These are phyloP conservation scores for Aureobasidium melanogenum DNA, from an alignment of 2,329 filamentous ascomycete genomes.

Conservation along the genomic window DNA sequence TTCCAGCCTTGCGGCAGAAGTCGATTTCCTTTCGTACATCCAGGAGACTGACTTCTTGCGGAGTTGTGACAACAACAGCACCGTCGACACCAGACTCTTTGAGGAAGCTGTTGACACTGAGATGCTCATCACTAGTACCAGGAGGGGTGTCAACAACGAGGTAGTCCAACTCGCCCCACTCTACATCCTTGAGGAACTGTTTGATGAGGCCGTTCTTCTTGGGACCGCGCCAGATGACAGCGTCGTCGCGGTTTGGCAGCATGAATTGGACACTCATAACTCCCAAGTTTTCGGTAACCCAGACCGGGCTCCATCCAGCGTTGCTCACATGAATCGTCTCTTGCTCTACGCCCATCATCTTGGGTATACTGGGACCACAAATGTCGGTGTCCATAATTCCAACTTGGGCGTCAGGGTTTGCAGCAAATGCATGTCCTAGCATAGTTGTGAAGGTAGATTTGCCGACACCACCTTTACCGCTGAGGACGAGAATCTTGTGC, in stretches of 20 bases:
- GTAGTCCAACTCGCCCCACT: constrained; percentile 93
- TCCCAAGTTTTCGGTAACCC: constrained; percentile 86
- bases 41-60: constrained; percentile 84
- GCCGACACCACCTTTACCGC: constrained; percentile 91
- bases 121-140: constrained; percentile 88
- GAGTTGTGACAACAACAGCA: constrained; percentile 86
- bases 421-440: constrained; percentile 80
- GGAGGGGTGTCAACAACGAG: constrained; percentile 91
- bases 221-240: constrained; percentile 92
- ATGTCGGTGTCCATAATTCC: constrained; percentile 99
- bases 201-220: constrained; percentile 99
- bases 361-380: constrained; percentile 89
- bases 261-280: constrained; percentile 99
- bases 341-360: constrained; percentile 95
- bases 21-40: constrained; percentile 97
- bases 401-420: constrained; percentile 67
- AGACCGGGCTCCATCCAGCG: constrained; percentile 88
- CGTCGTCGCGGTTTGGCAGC: constrained; percentile 86
- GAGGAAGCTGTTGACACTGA: constrained; percentile 85
- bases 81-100: constrained; percentile 89
- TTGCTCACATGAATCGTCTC: constrained; percentile 90
- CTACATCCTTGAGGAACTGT: constrained; percentile 94
- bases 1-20: constrained; percentile 91
- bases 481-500: constrained; percentile 89
- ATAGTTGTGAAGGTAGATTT: constrained; percentile 91